Evolutionary conservation across 1,284 basidiomycete species (phyloP).

Genomic region (Mycosarcoma maydis): DNA sequence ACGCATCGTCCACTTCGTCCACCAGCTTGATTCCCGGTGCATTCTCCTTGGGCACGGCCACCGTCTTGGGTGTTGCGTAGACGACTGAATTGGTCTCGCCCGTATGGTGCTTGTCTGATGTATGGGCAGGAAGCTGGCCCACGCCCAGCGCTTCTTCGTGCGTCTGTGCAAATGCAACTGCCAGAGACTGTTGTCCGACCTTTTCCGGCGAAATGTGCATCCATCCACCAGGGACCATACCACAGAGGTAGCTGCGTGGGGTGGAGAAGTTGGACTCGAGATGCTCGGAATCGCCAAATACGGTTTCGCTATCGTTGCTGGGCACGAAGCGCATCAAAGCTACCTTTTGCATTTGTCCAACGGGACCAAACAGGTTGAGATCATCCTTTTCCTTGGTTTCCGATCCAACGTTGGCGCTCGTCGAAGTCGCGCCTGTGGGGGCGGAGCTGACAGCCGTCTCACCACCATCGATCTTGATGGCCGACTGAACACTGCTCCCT

Average conservation of each 20-base stretch:
- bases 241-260: slow-evolving; percentile 46
- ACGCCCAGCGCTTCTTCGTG: slow-evolving; percentile 83
- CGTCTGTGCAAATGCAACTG: slow-evolving; percentile 76
- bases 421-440: not conserved
- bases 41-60: slow-evolving; percentile 77
- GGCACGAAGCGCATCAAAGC: slow-evolving; percentile 79
- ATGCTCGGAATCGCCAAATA: slow-evolving; percentile 44
- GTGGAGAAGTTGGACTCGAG: slow-evolving; percentile 45
- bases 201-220: slow-evolving; percentile 15
- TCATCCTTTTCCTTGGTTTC: slow-evolving; percentile 35
- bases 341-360: slow-evolving; percentile 96
- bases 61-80: slow-evolving; percentile 78
- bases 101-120: slow-evolving; percentile 70
- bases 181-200: slow-evolving; percentile 23
- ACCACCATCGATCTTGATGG: slow-evolving; percentile 39
- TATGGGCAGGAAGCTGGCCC: slow-evolving; percentile 24
- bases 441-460: not conserved
- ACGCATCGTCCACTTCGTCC: slow-evolving; percentile 90
- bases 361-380: slow-evolving; percentile 75
- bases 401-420: slow-evolving; percentile 4
- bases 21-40: slow-evolving; percentile 74
- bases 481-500: slow-evolving; percentile 23
- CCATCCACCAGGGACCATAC: slow-evolving; percentile 16
- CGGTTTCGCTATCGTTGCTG: slow-evolving; percentile 32
- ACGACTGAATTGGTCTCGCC: slow-evolving; percentile 78